Evolutionary conservation across 148 eudicot species (phyloP), one percentile per base, ranked within the genome.

Genomic region (Rhododendron ovatum): DNA sequence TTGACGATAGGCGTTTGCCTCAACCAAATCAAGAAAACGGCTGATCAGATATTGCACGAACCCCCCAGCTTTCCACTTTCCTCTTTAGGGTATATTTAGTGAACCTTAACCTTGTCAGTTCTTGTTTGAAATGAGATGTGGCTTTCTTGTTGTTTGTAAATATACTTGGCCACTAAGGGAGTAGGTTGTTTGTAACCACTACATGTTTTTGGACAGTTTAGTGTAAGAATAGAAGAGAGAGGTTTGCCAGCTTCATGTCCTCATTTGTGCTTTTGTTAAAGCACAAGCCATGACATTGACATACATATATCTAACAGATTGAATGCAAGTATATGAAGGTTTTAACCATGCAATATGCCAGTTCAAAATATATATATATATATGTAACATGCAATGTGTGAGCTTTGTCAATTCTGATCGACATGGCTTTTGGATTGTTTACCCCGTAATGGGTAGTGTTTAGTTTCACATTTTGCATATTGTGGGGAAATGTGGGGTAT

Each of bases 11-110:
- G 81, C 84, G 84, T 87, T 85, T 86, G 55, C 81, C 86, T 14
- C 90, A 89, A 76, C 88, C 89, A 48, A 84, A 87, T 53, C 92
- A 91, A 78, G 88, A 85, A 80, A 91, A 90, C 61, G 85, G 91
- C 88, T 90, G 92, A 92, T 67, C n/a, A 9, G 48, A 24, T 14
- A 30, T 71, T 39, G 2, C 15, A 26, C 73, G 35, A 50, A 57
- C 1, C 5, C 55, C 15, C 13, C 39, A 15, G 13, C 5, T 51
- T 59, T 61, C 75, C 74, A n/a, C 51, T 37, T 61, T 61, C 5
- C 17, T 35, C 47, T 20, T 12, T 33, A 33, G 45, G 75, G 10
- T 82, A 59, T 39, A n/a, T 45, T 33, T 57, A 57, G 83, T 30
- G 47, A 82, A 51, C 39, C 71, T 59, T 43, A 55, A 65, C 30